phyloP scores from a whole-genome alignment of 208 protist genomes.

The Vickermania spadyakhi region DNA sequence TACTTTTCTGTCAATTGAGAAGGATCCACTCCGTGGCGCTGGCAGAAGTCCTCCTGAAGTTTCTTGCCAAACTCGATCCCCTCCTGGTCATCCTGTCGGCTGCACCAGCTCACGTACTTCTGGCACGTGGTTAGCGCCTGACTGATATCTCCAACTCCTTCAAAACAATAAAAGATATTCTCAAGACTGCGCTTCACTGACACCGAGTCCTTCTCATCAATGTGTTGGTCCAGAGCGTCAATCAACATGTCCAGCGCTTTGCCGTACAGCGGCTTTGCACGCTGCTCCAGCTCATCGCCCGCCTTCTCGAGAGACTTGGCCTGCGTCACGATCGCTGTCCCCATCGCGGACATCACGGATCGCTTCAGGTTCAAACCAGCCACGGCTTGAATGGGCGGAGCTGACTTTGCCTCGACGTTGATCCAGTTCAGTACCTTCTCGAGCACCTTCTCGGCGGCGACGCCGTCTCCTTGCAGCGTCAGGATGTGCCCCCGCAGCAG shows the following conservation, averaged over 20 bases:
- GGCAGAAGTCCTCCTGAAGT: slow-evolving; percentile 47
- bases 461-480: slow-evolving; percentile 25
- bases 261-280: slow-evolving; percentile 52
- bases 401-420: slow-evolving; percentile 70
- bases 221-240: slow-evolving; percentile 73
- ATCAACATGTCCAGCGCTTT: slow-evolving; percentile 81
- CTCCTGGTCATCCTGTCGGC: slow-evolving; percentile 50
- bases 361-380: slow-evolving; percentile 77
- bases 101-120: slow-evolving; percentile 87
- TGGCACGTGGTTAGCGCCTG: slow-evolving; percentile 72
- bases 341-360: slow-evolving; percentile 67
- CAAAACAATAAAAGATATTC: slow-evolving; percentile 69
- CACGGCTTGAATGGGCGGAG: slow-evolving; percentile 82
- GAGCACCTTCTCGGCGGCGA: slow-evolving; percentile 50
- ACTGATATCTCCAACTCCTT: slow-evolving; percentile 61
- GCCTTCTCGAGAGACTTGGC: slow-evolving; percentile 20
- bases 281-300: slow-evolving; percentile 18
- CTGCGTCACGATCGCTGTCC: slow-evolving; percentile 26
- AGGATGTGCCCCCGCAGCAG: slow-evolving; percentile 66
- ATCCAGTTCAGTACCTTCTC: slow-evolving; percentile 73
- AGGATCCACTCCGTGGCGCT: slow-evolving; percentile 28
- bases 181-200: slow-evolving; percentile 68
- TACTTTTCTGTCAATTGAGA: slow-evolving; percentile 8
- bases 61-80: slow-evolving; percentile 51
- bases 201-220: slow-evolving; percentile 74